A percentile compares a stretch with the other conserved stretches of the same genome.
Conservation (phyloP, 305 asterid genomes). For the Nicotiana rustica region DNA sequence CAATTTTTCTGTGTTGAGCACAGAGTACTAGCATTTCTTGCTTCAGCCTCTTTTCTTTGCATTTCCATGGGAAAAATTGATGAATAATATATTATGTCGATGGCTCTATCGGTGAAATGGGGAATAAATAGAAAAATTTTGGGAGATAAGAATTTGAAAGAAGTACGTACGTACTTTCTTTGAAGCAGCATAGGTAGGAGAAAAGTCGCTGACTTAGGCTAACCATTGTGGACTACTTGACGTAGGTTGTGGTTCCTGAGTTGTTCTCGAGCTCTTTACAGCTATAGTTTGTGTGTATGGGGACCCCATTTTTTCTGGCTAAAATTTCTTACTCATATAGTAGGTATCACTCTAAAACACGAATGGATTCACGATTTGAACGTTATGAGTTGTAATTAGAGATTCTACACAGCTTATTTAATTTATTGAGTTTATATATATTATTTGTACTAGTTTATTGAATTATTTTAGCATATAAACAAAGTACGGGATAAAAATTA, state of each 20-base stretch:
- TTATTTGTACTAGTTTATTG: too few species aligned
- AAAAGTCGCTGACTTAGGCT: constrained; percentile 20
- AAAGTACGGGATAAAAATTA: too few species aligned
- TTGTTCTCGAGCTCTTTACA: constrained; percentile 29
- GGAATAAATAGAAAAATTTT: not conserved
- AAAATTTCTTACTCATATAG: not conserved
- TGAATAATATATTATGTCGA: not conserved
- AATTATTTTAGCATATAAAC: too few species aligned
- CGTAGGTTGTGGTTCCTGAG: constrained; percentile 15
- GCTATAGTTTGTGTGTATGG: not conserved
- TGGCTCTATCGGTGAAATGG: not conserved
- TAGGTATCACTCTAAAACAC: too few species aligned
- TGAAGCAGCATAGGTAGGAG: constrained; percentile 26
- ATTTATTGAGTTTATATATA: too few species aligned
- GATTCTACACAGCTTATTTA: too few species aligned
- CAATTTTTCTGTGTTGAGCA: not conserved
- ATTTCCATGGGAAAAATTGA: not conserved
- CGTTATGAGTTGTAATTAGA: too few species aligned
- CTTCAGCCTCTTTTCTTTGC: not conserved
- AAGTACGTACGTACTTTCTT: not conserved
- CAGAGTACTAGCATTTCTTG: not conserved
- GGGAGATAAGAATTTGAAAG: not conserved
- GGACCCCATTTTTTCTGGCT: not conserved
- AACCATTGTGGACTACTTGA: constrained; percentile 27
- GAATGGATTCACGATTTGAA: too few species aligned